Evolutionary conservation across 768 basidiomycete species (phyloP), one percentile per base, ranked within the genome.

Genomic region (Trametes sanguinea): DNA sequence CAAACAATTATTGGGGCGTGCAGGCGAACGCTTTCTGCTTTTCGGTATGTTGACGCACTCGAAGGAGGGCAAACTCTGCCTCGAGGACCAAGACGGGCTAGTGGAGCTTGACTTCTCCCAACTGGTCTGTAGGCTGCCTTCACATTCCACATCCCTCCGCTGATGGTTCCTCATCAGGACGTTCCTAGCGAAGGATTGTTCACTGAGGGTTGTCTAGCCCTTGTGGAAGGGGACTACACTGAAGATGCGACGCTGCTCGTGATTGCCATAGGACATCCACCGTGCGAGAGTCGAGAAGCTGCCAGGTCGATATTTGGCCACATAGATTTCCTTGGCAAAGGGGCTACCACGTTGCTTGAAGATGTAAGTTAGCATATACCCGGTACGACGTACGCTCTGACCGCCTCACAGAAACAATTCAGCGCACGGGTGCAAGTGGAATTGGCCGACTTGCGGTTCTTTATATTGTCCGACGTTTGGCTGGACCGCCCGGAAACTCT

Each of bases 161-260:
- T 37, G 6, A 37, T 16, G 32, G 27, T 52, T 11, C 13, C 33
- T 48, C 61, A 14, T 48, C 66, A 88, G 85, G 86, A 95, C 73
- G 90, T 91, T 62, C 95, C 96, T 16, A 94, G 95, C 43, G 94
- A 96, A 70, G 97, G 97, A 1, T 73, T 99, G 6, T 98, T 97
- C 70, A 97, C 95, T 0, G 97, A 98, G 74, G 97, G 97, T 0
- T 94, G 89, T 61, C 91, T 98, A 73, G 94, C 94, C 0, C 83
- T 99, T 14, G 87, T 98, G 0, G 97, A 98, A 76, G 97, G 97
- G 22, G 92, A 95, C 69, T 99, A 98, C 71, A 98, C 92, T 0
- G 89, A 95, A 62, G 94, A 98, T 33, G 91, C 89, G 52, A 90
- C 83, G 1, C 80, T 99, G 52, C 83, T 89, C 65, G 93, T 98